Evolutionary conservation across 2,329 filamentous ascomycete species (phyloP).

Genomic region (Metarhizium humberi): DNA sequence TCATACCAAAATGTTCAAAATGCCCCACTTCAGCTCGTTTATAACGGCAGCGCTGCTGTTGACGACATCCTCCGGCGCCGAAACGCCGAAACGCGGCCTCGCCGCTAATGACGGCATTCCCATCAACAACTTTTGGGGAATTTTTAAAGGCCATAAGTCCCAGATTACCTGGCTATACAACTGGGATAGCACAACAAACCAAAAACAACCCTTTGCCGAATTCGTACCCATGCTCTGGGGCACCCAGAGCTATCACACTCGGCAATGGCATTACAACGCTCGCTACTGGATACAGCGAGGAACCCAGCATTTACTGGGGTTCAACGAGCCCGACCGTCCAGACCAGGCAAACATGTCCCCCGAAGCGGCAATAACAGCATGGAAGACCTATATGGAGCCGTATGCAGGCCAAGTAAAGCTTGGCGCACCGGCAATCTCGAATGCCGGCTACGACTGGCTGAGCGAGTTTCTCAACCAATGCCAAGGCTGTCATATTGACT

Average conservation of each 20-base stretch:
- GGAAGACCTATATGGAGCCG: constrained; percentile 32
- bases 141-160: constrained; percentile 2
- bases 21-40: too few relatives aligned
- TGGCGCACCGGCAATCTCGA: constrained; percentile 38
- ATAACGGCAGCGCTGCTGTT: not conserved
- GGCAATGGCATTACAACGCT: constrained; percentile 8
- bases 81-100: constrained; percentile 11
- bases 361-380: constrained; percentile 26
- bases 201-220: constrained; percentile 12
- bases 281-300: constrained; percentile 9
- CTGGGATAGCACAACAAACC: constrained; percentile 13
- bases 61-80: not conserved
- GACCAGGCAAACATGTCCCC: constrained; percentile 17
- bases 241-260: constrained; percentile 8
- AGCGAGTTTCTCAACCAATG: constrained; percentile 31
- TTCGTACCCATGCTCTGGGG: constrained; percentile 17
- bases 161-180: constrained; percentile 18
- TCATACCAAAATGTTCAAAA: too few relatives aligned
- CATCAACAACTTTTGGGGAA: constrained; percentile 9
- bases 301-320: constrained; percentile 12
- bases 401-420: constrained; percentile 33
- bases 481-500: constrained; percentile 32
- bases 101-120: constrained; percentile 12
- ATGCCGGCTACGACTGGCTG: constrained; percentile 34
- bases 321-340: constrained; percentile 16